Conservation (phyloP, 2,329 filamentous ascomycete species). For the Pseudogymnoascus sp. region DNA sequence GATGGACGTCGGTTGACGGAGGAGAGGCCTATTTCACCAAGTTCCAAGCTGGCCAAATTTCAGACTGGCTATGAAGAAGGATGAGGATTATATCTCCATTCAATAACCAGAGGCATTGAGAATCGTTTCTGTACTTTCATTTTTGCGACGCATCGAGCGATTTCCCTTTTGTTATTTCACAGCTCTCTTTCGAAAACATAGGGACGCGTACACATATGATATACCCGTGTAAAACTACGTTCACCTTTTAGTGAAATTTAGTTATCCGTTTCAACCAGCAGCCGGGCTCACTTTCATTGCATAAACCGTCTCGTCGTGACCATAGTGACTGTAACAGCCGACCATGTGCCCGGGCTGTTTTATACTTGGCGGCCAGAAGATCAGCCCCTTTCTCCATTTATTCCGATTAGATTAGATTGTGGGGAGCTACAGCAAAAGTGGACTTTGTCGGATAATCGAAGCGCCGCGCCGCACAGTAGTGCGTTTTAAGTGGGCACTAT, state of each 20-base stretch:
- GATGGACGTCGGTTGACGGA: neutral
- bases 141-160: slow-evolving; percentile 6
- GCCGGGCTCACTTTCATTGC: neutral
- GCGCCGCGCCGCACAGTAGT: neutral
- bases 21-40: slow-evolving; percentile 5
- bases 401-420: slow-evolving; percentile 8
- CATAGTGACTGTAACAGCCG: neutral
- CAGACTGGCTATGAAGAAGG: slow-evolving; percentile 5
- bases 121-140: slow-evolving; percentile 7
- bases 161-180: slow-evolving; percentile 7
- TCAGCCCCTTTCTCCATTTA: slow-evolving; percentile 6
- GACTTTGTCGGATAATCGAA: neutral
- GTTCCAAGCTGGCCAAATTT: slow-evolving; percentile 7
- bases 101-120: slow-evolving; percentile 2
- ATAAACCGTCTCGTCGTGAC: neutral
- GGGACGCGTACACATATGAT: slow-evolving; percentile 9
- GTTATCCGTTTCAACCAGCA: slow-evolving; percentile 2
- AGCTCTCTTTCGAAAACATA: slow-evolving; percentile 9
- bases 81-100: slow-evolving; percentile 7
- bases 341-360: neutral
- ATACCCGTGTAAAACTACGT: slow-evolving; percentile 9
- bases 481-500: slow-evolving; percentile 8
- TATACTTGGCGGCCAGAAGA: neutral
- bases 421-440: slow-evolving; percentile 6
- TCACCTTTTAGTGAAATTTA: slow-evolving; percentile 5